phyloP scores from a whole-genome alignment of 2,329 filamentous ascomycete genomes.

The Colletotrichum cereale region DNA sequence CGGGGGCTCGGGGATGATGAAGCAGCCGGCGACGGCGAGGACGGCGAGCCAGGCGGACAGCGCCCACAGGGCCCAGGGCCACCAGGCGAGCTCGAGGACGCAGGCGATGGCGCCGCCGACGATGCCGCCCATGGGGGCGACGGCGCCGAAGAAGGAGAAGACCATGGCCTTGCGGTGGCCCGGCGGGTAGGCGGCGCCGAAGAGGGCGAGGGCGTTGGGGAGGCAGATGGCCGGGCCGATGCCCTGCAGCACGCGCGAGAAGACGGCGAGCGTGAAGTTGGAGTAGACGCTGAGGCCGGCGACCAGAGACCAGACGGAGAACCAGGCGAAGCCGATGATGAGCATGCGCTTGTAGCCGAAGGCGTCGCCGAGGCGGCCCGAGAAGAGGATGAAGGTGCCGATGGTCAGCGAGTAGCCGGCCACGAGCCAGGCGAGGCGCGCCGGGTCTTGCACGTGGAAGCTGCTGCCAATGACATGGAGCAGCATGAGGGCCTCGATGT shows the following conservation, averaged over 20 bases:
- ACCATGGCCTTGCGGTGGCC: constrained; percentile 71
- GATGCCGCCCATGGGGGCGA: constrained; percentile 61
- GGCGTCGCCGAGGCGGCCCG: constrained; percentile 69
- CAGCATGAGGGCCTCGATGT: constrained; percentile 41
- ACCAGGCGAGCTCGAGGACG: constrained; percentile 56
- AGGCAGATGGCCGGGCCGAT: constrained; percentile 73
- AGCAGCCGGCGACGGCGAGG: constrained; percentile 48
- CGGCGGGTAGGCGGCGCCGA: constrained; percentile 68
- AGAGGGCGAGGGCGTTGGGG: constrained; percentile 73
- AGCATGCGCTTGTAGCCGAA: constrained; percentile 71
- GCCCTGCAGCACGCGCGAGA: constrained; percentile 64
- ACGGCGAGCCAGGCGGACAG: constrained; percentile 52
- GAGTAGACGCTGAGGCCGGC: constrained; percentile 56
- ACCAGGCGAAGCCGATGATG: constrained; percentile 67
- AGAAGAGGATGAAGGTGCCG: constrained; percentile 70
- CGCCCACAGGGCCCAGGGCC: constrained; percentile 63
- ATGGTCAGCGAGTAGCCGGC: constrained; percentile 69
- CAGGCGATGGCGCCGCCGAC: constrained; percentile 56
- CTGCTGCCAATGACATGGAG: constrained; percentile 33
- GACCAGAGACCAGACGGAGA: constrained; percentile 65
- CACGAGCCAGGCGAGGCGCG: constrained; percentile 67
- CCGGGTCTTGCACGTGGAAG: constrained; percentile 42
- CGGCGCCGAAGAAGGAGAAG: constrained; percentile 64
- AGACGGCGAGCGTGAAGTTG: constrained; percentile 44
- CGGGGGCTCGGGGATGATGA: constrained; percentile 52